Evolutionary conservation across 495 filamentous ascomycete species (phyloP), one percentile per base, ranked within the genome.

Genomic region (Penicillium herquei): DNA sequence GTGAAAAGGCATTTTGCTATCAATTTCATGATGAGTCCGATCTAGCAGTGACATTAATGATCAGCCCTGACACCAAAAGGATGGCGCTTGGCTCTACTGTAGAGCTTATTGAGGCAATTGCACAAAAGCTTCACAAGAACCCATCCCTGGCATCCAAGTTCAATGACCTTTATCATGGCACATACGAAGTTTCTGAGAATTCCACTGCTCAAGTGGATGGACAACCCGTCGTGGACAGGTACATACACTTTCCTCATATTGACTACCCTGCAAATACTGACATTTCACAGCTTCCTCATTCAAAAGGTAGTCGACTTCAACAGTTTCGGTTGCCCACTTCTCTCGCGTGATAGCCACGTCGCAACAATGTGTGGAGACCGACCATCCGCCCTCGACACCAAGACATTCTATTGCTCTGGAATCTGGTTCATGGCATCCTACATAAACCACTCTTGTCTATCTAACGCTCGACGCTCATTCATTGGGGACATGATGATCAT

Each of bases 401-500:
- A 66, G 12, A 26, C 67, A 18, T 64, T 59, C 41, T 47, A 71
- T 21, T 68, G 69, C 31, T 71, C 69, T 54, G 82, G 80, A 0
- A 45, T 87, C 16, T 87, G 84, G 84, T 57, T 66, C 6, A 57
- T 71, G 40, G 80, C 81, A 13, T 79, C 82, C 0, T 79, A 75
- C 65, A 73, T 80, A 41, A 85, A 86, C 59, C 82, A 86, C 56
- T 74, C 72, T 21, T 86, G 82, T 58, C 6, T 74, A 46, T 61
- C 66, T 16, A 85, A 81, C 56, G 63, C 66, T 13, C 39, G 46
- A 3, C 73, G 78, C 18, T 61, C 76, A 17, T 85, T 83, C 64
- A 80, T 85, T 54, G 81, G 83, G 41, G 84, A 87, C 59, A 75
- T 87, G 71, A 77, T 79, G 68, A 68, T 85, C 45, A 55, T 83